Conservation (phyloP, 768 basidiomycete species). For the Serendipita sp. region DNA sequence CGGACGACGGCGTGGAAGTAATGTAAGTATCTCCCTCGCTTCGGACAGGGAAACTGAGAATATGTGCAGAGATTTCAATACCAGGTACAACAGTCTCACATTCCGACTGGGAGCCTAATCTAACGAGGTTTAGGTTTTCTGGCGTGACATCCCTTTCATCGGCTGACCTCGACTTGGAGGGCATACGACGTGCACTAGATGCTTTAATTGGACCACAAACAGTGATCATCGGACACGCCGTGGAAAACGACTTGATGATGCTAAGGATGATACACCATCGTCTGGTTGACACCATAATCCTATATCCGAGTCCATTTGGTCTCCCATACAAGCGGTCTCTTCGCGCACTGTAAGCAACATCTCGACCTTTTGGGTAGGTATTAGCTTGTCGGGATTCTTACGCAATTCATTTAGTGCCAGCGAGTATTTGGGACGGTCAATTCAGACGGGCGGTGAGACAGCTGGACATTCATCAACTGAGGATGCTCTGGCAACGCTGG, state of each 20-base stretch:
- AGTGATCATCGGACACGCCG: slow-evolving; percentile 74
- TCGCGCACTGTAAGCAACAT: slow-evolving; percentile 49
- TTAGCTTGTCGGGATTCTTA: slow-evolving; percentile 2
- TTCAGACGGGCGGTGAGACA: slow-evolving; percentile 62
- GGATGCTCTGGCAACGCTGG: slow-evolving; percentile 76
- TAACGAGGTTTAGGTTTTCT: slow-evolving; percentile 33
- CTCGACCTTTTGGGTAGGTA: neutral
- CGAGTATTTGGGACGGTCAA: slow-evolving; percentile 62
- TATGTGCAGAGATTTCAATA: slow-evolving; percentile 63
- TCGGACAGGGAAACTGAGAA: neutral
- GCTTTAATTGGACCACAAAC: slow-evolving; percentile 61
- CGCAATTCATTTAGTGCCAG: slow-evolving; percentile 37
- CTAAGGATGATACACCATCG: slow-evolving; percentile 71
- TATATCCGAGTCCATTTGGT: slow-evolving; percentile 78
- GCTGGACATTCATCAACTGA: slow-evolving; percentile 81
- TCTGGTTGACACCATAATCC: slow-evolving; percentile 72
- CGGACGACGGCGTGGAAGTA: slow-evolving; percentile 66
- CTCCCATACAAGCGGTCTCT: slow-evolving; percentile 62
- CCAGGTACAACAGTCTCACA: slow-evolving; percentile 32
- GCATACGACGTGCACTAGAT: slow-evolving; percentile 53
- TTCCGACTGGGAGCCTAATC: slow-evolving; percentile 7
- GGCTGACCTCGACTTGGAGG: slow-evolving; percentile 50
- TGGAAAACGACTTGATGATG: slow-evolving; percentile 90
- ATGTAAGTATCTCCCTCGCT: slow-evolving; percentile 32
- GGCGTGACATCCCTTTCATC: slow-evolving; percentile 49